Percentiles rank a stretch among this genome's conserved stretches.
These are phyloP conservation scores for Paradendryphiella salina DNA, from an alignment of 2,329 filamentous ascomycete genomes.

Conservation along the genomic window DNA sequence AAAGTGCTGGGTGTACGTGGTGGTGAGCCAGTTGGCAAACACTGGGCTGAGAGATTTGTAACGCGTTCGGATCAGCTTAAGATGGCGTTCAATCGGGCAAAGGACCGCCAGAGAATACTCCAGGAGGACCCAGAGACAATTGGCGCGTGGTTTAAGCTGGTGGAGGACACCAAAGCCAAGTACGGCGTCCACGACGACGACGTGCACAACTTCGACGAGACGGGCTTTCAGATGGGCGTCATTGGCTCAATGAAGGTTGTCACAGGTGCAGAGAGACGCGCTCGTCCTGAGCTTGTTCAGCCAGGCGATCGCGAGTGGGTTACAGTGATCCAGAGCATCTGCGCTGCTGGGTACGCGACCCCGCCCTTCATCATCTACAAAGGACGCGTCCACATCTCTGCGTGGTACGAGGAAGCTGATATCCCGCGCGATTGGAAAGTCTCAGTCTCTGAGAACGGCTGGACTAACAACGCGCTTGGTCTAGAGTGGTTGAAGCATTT, in stretches of 20 bases:
- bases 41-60: too few relatives aligned
- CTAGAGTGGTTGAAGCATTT: constrained; percentile 22
- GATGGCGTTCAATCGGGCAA: too few relatives aligned
- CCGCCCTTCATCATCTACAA: not conserved
- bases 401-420: not conserved
- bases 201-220: constrained; percentile 29
- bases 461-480: constrained; percentile 17
- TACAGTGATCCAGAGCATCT: constrained; percentile 16
- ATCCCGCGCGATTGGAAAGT: constrained; percentile 3
- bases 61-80: too few relatives aligned
- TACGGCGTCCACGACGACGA: too few relatives aligned
- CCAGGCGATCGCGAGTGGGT: constrained; percentile 16
- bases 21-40: too few relatives aligned
- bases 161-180: too few relatives aligned
- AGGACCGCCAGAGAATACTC: too few relatives aligned
- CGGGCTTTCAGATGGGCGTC: constrained; percentile 18
- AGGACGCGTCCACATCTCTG: not conserved
- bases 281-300: constrained; percentile 4
- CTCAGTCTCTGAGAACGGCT: constrained; percentile 15
- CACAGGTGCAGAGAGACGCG: constrained; percentile 8
- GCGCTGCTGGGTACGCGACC: not conserved
- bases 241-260: constrained; percentile 24
- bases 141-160: too few relatives aligned
- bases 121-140: too few relatives aligned
- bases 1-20: too few relatives aligned